phyloP scores from a whole-genome alignment of 176 grass and related monocot genomes.

The Otatea glauca region DNA sequence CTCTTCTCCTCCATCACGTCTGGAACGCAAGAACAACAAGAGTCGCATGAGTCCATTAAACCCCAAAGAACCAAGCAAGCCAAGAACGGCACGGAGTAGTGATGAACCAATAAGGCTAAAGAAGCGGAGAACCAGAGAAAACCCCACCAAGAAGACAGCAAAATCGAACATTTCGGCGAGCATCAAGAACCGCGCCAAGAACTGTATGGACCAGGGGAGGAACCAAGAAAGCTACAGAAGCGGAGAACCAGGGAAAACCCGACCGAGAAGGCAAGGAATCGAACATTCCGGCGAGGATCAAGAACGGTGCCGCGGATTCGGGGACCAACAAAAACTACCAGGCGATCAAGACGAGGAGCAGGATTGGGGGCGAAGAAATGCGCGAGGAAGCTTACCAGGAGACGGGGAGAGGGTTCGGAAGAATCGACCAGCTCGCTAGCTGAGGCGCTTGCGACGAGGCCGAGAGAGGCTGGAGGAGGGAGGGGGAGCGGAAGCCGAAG shows the following conservation, averaged over 20 bases:
- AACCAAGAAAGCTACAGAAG: background rate
- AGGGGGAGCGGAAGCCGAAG: background rate
- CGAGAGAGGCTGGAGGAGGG: background rate
- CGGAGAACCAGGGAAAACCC: background rate
- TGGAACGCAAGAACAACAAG: slow-evolving; percentile 7
- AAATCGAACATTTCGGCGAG: background rate
- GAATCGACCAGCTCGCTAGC: background rate
- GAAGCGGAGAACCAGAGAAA: background rate
- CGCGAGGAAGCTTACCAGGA: slow-evolving; percentile 4
- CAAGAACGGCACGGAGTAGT: background rate
- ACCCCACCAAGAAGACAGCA: background rate
- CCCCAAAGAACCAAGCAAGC: background rate
- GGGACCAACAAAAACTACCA: background rate
- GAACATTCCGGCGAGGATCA: background rate
- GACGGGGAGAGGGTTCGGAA: background rate
- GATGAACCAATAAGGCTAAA: background rate
- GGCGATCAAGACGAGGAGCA: background rate
- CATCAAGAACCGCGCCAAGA: background rate
- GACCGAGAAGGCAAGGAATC: background rate
- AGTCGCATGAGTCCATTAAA: background rate
- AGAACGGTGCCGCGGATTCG: slow-evolving; percentile 20
- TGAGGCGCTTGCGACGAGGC: background rate
- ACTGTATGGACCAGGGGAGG: background rate
- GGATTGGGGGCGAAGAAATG: background rate
- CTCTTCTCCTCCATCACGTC: slow-evolving; percentile 47